Evolutionary conservation across 2,329 filamentous ascomycete species (phyloP).

Genomic region (Mycosphaerelloides madeirae): DNA sequence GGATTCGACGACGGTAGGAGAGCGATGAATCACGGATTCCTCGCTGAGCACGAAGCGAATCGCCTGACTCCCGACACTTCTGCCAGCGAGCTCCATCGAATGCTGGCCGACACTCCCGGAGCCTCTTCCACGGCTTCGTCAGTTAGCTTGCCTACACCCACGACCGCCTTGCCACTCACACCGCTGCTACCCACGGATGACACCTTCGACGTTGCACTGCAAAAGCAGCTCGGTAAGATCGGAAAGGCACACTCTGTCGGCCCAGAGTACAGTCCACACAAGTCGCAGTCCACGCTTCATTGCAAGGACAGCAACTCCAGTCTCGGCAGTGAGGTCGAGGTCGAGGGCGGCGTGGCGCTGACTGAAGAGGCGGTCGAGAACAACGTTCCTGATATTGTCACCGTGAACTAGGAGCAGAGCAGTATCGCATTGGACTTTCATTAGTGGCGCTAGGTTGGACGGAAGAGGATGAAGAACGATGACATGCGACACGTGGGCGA

Average conservation of each 20-base stretch:
- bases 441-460: too few relatives aligned
- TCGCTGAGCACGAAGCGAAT: constrained; percentile 7
- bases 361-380: constrained; percentile 27
- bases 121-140: constrained; percentile 29
- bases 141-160: constrained; percentile 28
- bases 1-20: constrained; percentile 29
- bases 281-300: not conserved
- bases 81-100: constrained; percentile 14
- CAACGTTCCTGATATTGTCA: constrained; percentile 4
- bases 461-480: too few relatives aligned
- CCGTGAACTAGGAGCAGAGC: constrained; percentile 1
- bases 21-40: constrained; percentile 26
- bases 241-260: constrained; percentile 16
- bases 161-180: constrained; percentile 13
- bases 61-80: constrained; percentile 21
- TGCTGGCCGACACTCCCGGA: constrained; percentile 21
- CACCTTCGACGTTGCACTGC: constrained; percentile 14
- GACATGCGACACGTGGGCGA: too few relatives aligned
- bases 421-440: too few relatives aligned
- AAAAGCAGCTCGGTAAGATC: constrained; percentile 10
- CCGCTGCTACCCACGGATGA: constrained; percentile 13
- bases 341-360: constrained; percentile 51
- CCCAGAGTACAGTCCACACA: constrained; percentile 2
- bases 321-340: constrained; percentile 38
- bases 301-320: constrained; percentile 1